These are phyloP conservation scores for Mucor mucedo DNA, from an alignment of 371 early-diverging fungal species.

Conservation along the genomic window DNA sequence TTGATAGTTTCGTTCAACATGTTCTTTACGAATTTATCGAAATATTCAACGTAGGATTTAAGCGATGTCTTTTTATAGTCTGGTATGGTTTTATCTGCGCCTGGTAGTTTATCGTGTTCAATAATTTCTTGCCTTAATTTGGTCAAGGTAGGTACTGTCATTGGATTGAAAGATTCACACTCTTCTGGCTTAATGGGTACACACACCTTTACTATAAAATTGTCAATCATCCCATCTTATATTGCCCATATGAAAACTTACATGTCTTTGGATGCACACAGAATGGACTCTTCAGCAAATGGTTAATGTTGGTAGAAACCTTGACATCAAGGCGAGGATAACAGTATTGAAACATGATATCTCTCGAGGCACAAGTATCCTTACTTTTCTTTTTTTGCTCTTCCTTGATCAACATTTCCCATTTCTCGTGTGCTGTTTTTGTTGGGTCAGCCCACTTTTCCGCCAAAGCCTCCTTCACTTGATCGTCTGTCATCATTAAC, in stretches of 20 bases:
- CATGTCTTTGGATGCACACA: constrained; percentile 98
- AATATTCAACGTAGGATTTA: constrained; percentile 64
- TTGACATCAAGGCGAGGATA: constrained; percentile 97
- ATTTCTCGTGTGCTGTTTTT: constrained; percentile 59
- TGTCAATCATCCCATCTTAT: not conserved
- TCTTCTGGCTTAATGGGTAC: constrained; percentile 82
- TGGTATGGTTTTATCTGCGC: constrained; percentile 14
- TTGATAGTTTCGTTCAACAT: constrained; percentile 48
- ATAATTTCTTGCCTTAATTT: constrained; percentile 68
- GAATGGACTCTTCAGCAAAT: constrained; percentile 99
- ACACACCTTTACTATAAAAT: constrained; percentile 78
- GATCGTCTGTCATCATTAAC: constrained; percentile 67
- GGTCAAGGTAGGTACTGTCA: constrained; percentile 75
- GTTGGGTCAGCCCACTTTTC: constrained; percentile 56
- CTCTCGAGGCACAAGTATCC: constrained; percentile 46
- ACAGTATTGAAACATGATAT: constrained; percentile 84
- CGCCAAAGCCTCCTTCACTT: constrained; percentile 50
- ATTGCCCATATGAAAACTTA: constrained; percentile 27
- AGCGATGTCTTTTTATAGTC: constrained; percentile 69
- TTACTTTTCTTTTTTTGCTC: constrained; percentile 21
- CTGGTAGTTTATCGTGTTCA: constrained; percentile 31
- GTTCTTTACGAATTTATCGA: constrained; percentile 69
- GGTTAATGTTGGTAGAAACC: constrained; percentile 91
- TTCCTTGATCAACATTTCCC: constrained; percentile 49
- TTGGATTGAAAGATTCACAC: constrained; percentile 86